Evolutionary conservation across 495 filamentous ascomycete species (phyloP).

Genomic region (Neurospora cerealis): DNA sequence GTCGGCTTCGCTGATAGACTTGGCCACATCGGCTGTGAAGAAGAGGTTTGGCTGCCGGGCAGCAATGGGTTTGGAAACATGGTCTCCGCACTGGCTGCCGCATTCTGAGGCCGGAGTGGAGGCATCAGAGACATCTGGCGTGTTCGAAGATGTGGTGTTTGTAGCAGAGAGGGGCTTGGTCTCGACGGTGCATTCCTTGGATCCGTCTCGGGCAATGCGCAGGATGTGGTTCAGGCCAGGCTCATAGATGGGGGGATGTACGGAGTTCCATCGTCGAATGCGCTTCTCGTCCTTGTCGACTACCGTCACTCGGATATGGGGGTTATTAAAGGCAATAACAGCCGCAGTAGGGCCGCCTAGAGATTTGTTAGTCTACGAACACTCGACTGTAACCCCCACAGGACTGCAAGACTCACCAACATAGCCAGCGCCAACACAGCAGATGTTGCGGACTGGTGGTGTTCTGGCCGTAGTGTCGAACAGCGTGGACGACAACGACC

Average conservation of each 20-base stretch:
- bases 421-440: constrained; percentile 23
- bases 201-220: constrained; percentile 48
- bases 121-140: constrained; percentile 7
- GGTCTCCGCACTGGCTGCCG: constrained; percentile 16
- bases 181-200: constrained; percentile 15
- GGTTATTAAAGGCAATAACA: constrained; percentile 60
- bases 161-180: constrained; percentile 12
- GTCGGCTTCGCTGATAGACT: constrained; percentile 54
- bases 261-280: constrained; percentile 62
- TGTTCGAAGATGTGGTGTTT: constrained; percentile 10
- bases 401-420: constrained; percentile 12
- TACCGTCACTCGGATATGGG: constrained; percentile 58
- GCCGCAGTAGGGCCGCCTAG: constrained; percentile 65
- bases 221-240: constrained; percentile 60
- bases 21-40: constrained; percentile 58
- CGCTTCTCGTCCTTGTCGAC: constrained; percentile 54
- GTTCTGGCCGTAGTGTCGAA: constrained; percentile 8
- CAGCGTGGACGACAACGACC: constrained; percentile 7
- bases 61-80: constrained; percentile 10
- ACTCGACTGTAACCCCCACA: background rate
- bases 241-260: constrained; percentile 67
- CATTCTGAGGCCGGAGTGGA: constrained; percentile 19
- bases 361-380: background rate
- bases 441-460: constrained; percentile 36
- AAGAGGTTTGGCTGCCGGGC: constrained; percentile 48